These are phyloP conservation scores for Pyricularia grisea DNA, from an alignment of 2,329 filamentous ascomycete species.

Conservation along the genomic window DNA sequence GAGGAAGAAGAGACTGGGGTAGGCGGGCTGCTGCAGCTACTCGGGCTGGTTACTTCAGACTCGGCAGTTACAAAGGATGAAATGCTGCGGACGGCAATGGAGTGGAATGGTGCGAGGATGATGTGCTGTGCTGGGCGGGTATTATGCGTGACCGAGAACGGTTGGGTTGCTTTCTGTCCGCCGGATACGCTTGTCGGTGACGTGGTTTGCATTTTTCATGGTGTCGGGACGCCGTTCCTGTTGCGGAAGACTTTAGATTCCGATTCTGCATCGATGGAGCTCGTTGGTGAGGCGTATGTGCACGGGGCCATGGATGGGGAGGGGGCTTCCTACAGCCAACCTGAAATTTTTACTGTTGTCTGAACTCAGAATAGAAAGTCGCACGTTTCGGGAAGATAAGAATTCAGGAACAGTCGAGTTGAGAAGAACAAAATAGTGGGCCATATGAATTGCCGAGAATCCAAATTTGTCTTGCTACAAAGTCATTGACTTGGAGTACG, in stretches of 20 bases:
- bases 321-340: neutral
- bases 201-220: neutral
- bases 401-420: too few relatives aligned
- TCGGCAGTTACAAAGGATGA: neutral
- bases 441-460: neutral
- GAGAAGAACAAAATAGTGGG: too few relatives aligned
- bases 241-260: neutral
- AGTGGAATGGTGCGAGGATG: neutral
- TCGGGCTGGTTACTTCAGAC: neutral
- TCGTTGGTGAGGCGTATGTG: neutral
- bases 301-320: constrained; percentile 1
- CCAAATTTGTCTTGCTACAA: neutral
- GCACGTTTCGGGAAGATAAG: too few relatives aligned
- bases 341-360: neutral
- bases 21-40: neutral
- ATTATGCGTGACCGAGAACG: neutral
- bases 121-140: neutral
- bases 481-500: neutral
- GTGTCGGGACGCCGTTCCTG: neutral
- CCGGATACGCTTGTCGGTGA: neutral
- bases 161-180: neutral
- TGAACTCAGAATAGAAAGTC: neutral
- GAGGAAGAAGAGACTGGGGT: neutral
- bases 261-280: neutral
- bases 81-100: neutral